Conservation (phyloP, 2,329 filamentous ascomycete genomes). For the Ceratocystis huliohia region DNA sequence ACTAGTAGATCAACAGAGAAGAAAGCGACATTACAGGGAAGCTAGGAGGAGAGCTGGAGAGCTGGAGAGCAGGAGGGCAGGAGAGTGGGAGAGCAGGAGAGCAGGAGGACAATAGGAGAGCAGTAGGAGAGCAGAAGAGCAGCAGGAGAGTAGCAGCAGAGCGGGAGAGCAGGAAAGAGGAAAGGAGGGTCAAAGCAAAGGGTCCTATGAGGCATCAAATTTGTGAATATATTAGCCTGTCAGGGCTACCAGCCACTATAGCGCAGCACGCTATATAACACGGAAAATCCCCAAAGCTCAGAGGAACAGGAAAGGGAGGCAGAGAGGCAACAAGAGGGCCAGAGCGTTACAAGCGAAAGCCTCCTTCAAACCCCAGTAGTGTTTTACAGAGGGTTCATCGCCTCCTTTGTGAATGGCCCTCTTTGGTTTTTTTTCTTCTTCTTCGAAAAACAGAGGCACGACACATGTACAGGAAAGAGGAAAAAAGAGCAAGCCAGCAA, state of each 20-base stretch:
- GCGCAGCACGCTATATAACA: too few relatives aligned
- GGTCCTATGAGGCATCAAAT: too few relatives aligned
- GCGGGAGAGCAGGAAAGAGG: background rate
- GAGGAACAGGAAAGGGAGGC: background rate
- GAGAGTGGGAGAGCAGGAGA: background rate
- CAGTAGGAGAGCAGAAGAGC: background rate
- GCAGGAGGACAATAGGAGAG: background rate
- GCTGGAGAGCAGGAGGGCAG: background rate
- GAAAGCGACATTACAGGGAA: background rate
- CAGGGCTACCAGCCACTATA: too few relatives aligned
- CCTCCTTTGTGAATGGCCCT: conserved; percentile 6
- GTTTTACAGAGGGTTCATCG: conserved; percentile 16
- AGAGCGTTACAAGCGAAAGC: conserved; percentile 15
- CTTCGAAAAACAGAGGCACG: background rate
- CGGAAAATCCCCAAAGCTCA: background rate
- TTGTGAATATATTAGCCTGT: too few relatives aligned
- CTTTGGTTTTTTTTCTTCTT: background rate
- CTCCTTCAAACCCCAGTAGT: conserved; percentile 18
- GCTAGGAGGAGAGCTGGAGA: background rate
- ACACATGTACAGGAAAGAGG: background rate
- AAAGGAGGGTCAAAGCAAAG: background rate
- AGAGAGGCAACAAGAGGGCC: background rate
- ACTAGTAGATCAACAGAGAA: background rate
- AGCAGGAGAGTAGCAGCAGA: background rate
- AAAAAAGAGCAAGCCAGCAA: background rate